Conservation (phyloP, 352 stramenopile genomes). For the Phytophthora sp. region DNA sequence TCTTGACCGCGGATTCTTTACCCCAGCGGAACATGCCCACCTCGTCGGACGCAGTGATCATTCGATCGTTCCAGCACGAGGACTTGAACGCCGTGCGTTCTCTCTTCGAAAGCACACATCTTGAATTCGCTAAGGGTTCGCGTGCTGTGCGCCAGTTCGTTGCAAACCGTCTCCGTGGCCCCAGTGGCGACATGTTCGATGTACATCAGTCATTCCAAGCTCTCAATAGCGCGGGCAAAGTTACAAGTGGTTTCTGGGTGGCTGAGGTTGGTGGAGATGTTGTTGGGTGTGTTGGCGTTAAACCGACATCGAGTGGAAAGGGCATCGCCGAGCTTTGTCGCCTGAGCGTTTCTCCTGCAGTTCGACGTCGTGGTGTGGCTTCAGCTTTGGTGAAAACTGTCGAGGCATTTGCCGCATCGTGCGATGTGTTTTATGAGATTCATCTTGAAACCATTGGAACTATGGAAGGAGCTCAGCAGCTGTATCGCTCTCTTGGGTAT, state of each 20-base stretch:
- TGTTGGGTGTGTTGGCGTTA: slow-evolving; percentile 68
- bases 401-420: slow-evolving; percentile 41
- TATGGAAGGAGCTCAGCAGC: slow-evolving; percentile 59
- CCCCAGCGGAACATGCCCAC: not conserved
- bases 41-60: slow-evolving; percentile 21
- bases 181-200: slow-evolving; percentile 60
- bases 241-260: slow-evolving; percentile 65
- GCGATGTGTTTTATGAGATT: slow-evolving; percentile 40
- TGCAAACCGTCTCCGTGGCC: slow-evolving; percentile 50
- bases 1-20: slow-evolving; percentile 23
- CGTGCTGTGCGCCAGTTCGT: slow-evolving; percentile 78
- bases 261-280: slow-evolving; percentile 43
- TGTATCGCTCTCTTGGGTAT: slow-evolving; percentile 59
- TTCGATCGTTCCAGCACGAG: slow-evolving; percentile 57
- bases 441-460: slow-evolving; percentile 66
- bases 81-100: slow-evolving; percentile 53
- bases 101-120: slow-evolving; percentile 67
- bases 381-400: slow-evolving; percentile 48
- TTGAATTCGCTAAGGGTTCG: slow-evolving; percentile 53
- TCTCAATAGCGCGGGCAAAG: not conserved
- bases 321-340: slow-evolving; percentile 60
- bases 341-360: slow-evolving; percentile 50
- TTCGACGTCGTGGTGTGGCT: slow-evolving; percentile 55
- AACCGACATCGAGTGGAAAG: slow-evolving; percentile 26
- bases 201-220: slow-evolving; percentile 48